Percentiles rank a stretch among this genome's conserved stretches.
Conservation (phyloP, 1,284 basidiomycete genomes). For the Agroathelia rolfsii region DNA sequence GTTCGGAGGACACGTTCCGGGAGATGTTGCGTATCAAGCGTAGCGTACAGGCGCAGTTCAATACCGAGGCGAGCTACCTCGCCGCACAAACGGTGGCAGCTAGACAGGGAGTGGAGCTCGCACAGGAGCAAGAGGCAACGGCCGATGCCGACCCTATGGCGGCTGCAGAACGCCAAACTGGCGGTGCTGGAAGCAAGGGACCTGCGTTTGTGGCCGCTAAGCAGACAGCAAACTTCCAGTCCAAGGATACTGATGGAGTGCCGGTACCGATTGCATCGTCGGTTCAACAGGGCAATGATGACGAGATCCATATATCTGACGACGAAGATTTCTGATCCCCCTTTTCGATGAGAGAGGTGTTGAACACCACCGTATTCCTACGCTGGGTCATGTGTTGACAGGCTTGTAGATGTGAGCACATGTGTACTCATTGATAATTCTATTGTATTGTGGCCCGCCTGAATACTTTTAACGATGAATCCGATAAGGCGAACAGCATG, state of each 20-base stretch:
- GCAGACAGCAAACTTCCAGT: constrained; percentile 27
- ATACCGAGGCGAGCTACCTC: constrained; percentile 87
- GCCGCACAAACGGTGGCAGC: constrained; percentile 77
- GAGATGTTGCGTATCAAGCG: constrained; percentile 98
- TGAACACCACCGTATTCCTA: too few species aligned
- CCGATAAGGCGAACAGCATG: too few species aligned
- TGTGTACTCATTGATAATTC: too few species aligned
- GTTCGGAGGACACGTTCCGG: constrained; percentile 96
- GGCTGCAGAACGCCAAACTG: constrained; percentile 47
- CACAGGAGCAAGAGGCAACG: constrained; percentile 42
- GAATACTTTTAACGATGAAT: too few species aligned
- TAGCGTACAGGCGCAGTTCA: constrained; percentile 96
- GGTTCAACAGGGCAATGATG: constrained; percentile 43
- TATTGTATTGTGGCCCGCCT: too few species aligned
- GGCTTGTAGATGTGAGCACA: constrained; percentile 9
- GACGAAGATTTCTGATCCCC: constrained; percentile 50
- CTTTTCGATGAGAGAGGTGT: constrained; percentile 11
- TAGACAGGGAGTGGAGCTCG: constrained; percentile 41
- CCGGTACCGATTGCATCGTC: constrained; percentile 16
- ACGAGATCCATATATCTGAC: constrained; percentile 80
- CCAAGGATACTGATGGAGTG: constrained; percentile 20
- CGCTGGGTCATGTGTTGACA: constrained; percentile 10
- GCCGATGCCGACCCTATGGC: constrained; percentile 61
- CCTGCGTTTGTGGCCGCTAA: constrained; percentile 63
- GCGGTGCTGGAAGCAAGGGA: constrained; percentile 28